These are phyloP conservation scores for Calvatia gigantea DNA, from an alignment of 768 basidiomycete genomes.

Conservation along the genomic window DNA sequence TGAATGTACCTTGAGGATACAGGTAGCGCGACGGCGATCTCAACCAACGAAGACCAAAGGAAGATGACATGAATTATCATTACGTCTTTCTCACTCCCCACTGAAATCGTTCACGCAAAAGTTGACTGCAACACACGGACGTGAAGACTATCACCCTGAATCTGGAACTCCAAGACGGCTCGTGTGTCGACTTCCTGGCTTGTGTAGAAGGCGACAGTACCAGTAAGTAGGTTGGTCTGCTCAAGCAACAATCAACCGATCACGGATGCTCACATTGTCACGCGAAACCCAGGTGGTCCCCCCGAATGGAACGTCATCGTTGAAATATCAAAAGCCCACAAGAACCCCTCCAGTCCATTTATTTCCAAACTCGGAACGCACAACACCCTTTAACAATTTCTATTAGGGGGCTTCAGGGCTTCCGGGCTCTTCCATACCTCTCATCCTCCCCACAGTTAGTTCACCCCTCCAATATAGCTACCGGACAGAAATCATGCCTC, in stretches of 20 bases:
- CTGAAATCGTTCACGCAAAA: constrained; percentile 71
- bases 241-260: not conserved
- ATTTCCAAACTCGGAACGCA: not conserved
- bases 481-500: constrained; percentile 96
- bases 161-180: constrained; percentile 58
- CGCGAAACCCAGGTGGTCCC: constrained; percentile 82
- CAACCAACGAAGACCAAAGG: constrained; percentile 35
- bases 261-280: constrained; percentile 39
- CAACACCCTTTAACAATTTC: constrained; percentile 8
- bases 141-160: constrained; percentile 65
- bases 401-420: constrained; percentile 50
- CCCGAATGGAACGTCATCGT: constrained; percentile 84
- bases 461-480: constrained; percentile 90
- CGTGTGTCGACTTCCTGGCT: constrained; percentile 84
- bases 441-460: constrained; percentile 67
- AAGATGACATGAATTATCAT: constrained; percentile 70
- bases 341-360: constrained; percentile 61
- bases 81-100: constrained; percentile 81
- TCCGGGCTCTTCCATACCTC: constrained; percentile 52
- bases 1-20: constrained; percentile 5
- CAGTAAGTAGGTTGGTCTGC: constrained; percentile 45
- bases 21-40: constrained; percentile 69
- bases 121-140: constrained; percentile 70
- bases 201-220: constrained; percentile 92
- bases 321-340: constrained; percentile 83